Base-by-base conservation (phyloP, 495 filamentous ascomycete genomes). In the Podospora pseudocomata region DNA sequence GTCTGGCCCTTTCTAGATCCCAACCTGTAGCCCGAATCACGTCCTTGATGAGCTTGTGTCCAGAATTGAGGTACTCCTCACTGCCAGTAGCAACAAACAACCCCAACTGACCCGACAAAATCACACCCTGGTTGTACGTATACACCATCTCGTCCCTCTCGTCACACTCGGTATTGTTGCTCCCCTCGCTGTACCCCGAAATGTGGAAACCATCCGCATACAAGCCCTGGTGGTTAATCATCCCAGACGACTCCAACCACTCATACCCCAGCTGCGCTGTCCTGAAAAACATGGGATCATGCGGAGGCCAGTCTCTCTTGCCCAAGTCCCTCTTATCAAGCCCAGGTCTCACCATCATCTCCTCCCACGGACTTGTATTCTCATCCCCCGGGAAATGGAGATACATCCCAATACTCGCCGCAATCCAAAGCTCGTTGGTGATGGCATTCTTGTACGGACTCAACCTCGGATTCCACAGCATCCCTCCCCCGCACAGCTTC, bases 391-490 rank as follows among this genome's bases (percentile, higher is more conserved):
- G 92, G 75, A 92, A 95, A 75, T 95, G 86, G 3, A 96, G 85
- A 75, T 96, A 99, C 95, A 99, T 98, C 23, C 82, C 85, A 59
- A 96, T 86, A 60, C 89, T 93, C 0, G 92, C 92, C 0, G 93
- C 81, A 65, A 97, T 92, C 74, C 83, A 98, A 9, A 97, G 85
- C 75, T 98, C 88, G 75, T 99, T 99, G 34, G 95, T 99, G 70
- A 99, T 94, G 66, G 95, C 93, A 73, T 99, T 99, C 77, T 98
- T 99, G 79, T 99, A 97, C 0, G 94, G 93, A 23, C 80, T 77
- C 55, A 96, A 79, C 62, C 87, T 85, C 5, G 92, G 95, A 61
- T 88, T 95, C 95, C 95, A 99, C 62, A 89, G 82, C 93, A 99
- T 97, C 3, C 95, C 95, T 18, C 95, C 95, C 15, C 86, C 86